Evolutionary conservation across 2,329 filamentous ascomycete species (phyloP), one percentile per base, ranked within the genome.

Genomic region (Fusarium sororula): DNA sequence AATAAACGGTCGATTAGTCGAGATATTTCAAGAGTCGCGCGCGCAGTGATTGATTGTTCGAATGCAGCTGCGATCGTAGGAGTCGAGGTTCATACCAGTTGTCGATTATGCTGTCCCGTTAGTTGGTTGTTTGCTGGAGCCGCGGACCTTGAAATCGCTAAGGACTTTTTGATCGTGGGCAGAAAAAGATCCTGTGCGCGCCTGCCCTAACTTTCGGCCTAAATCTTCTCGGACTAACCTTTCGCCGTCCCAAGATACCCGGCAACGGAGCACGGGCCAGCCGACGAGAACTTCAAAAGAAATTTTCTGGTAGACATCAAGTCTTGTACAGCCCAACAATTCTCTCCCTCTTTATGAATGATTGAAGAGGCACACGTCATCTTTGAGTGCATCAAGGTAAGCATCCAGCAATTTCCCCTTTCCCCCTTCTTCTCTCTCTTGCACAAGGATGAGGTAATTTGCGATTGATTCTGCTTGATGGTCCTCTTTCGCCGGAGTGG

Each of bases 361-460:
- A 45, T 64, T 54, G 12, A 68, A 70, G 78, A 79, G 75, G 79
- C 77, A 71, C 22, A 41, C 55, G 30, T 22, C 51, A 22, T 48
- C 32, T 15, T 38, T 48, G 41, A 66, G 55, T 50, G 60, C 53
- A 73, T 75, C 59, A 77, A 76, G 81, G 80, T 82, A 82, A 82
- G 80, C 57, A 39, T 9, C 32, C 42, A 50, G 12, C 10, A 60
- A 51, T 62, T 41, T 60, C 45, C 47, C 47, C 30, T 26, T 62
- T 32, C 44, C 24, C 70, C 38, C 60, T 63, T 54, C 65, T 62
- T 48, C 51, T 48, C 51, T 18, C 37, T 48, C 66, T 48, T 28
- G 42, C 65, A 72, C 68, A 78, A 92, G 94, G 95, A 98, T 97
- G 95, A 93, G 87, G 93, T 83, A 98, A 98, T 98, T 98, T 98